These are phyloP conservation scores for Bauhinia variegata DNA, from an alignment of 306 rosid genomes.

Conservation along the genomic window DNA sequence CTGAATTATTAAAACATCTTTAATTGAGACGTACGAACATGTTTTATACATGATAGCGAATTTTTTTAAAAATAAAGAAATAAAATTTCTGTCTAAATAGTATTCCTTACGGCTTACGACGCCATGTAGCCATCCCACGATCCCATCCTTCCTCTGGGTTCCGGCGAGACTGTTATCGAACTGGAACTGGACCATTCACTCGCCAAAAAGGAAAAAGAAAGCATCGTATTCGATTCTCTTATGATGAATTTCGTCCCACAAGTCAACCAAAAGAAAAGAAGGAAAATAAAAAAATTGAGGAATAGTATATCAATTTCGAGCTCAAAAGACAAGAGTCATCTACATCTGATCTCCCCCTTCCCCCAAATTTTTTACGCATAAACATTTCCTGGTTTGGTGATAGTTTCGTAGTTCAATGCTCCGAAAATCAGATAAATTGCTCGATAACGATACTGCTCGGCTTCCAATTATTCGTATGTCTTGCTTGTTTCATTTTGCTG, in stretches of 20 bases:
- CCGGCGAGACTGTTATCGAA: not conserved
- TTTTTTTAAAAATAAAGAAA: too few species aligned
- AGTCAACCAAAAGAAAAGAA: slow-evolving; percentile 17
- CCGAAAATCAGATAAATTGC: slow-evolving; percentile 43
- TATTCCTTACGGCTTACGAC: too few species aligned
- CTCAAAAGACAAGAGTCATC: not conserved
- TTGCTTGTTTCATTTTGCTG: slow-evolving; percentile 20
- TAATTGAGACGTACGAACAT: too few species aligned
- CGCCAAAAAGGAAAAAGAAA: not conserved
- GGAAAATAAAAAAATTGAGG: slow-evolving; percentile 13
- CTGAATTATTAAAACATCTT: too few species aligned
- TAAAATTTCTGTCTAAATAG: too few species aligned
- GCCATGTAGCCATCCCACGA: too few species aligned
- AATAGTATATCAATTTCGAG: slow-evolving; percentile 10
- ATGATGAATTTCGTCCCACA: slow-evolving; percentile 42
- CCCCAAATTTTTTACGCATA: slow-evolving; percentile 18
- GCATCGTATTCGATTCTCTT: slow-evolving; percentile 55
- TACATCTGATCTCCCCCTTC: slow-evolving; percentile 9
- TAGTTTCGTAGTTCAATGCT: slow-evolving; percentile 29
- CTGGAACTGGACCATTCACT: not conserved
- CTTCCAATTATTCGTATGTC: slow-evolving; percentile 57
- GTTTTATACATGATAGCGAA: too few species aligned
- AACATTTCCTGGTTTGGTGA: slow-evolving; percentile 15
- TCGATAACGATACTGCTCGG: slow-evolving; percentile 40
- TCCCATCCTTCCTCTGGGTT: too few species aligned